Evolutionary conservation across 208 protist genomes (phyloP).

Genomic region (Porcisia hertigi): DNA sequence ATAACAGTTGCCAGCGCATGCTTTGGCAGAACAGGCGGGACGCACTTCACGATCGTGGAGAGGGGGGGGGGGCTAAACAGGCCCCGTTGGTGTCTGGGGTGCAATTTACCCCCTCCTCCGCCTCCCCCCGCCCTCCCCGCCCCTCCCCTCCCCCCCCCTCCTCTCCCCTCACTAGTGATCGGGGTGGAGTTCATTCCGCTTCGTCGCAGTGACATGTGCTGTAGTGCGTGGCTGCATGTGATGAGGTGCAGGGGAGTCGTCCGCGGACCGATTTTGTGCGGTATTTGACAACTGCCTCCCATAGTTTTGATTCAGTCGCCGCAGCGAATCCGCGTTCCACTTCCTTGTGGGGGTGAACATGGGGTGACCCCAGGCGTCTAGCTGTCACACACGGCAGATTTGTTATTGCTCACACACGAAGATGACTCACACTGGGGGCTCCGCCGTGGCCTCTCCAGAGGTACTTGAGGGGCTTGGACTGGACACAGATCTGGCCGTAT

Average conservation of each 20-base stretch:
- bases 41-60: slow-evolving; percentile 6
- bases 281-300: background rate
- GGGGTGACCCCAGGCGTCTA: background rate
- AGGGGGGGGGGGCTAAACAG: background rate
- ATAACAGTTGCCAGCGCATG: background rate
- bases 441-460: slow-evolving; percentile 5
- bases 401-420: background rate
- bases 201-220: background rate
- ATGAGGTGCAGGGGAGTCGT: background rate
- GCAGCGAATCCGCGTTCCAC: background rate
- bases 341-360: background rate
- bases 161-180: slow-evolving; percentile 11
- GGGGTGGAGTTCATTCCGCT: slow-evolving; percentile 8
- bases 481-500: background rate
- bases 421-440: slow-evolving; percentile 6
- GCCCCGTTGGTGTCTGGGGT: background rate
- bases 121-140: no score
- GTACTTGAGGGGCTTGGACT: slow-evolving; percentile 10
- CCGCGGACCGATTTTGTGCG: background rate
- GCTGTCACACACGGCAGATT: background rate
- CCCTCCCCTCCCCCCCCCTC: background rate
- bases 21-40: background rate
- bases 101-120: no score
- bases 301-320: background rate
- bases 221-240: background rate